Evolutionary conservation across 2,329 filamentous ascomycete species (phyloP).

Genomic region (Paramyrothecium roridum): DNA sequence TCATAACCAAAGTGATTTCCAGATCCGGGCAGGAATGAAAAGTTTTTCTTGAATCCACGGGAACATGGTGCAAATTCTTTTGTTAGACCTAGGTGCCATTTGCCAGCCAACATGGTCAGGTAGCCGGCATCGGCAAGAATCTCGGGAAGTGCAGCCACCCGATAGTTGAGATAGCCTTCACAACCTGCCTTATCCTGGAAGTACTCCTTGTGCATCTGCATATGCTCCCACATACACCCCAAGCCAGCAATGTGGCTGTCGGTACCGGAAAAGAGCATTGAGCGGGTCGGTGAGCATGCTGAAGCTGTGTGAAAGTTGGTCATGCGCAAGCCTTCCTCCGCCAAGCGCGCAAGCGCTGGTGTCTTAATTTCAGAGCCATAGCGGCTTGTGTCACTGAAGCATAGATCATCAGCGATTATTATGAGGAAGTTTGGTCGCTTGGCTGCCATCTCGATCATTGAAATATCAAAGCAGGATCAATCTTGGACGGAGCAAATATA

Average conservation of each 20-base stretch:
- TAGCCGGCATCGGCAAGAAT: slow-evolving; percentile 53
- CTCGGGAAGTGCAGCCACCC: slow-evolving; percentile 51
- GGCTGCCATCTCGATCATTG: too few species aligned
- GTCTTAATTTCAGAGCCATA: slow-evolving; percentile 19
- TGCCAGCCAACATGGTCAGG: slow-evolving; percentile 47
- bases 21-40: slow-evolving; percentile 37
- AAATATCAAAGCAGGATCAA: too few species aligned
- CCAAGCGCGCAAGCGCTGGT: slow-evolving; percentile 13
- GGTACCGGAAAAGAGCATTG: slow-evolving; percentile 55
- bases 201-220: slow-evolving; percentile 4
- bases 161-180: slow-evolving; percentile 55
- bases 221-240: slow-evolving; percentile 3
- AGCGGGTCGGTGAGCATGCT: slow-evolving; percentile 58
- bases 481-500: too few species aligned
- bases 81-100: background rate
- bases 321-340: slow-evolving; percentile 45
- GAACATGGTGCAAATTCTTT: slow-evolving; percentile 39
- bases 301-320: slow-evolving; percentile 61
- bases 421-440: slow-evolving; percentile 17
- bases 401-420: slow-evolving; percentile 19
- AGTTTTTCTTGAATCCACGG: slow-evolving; percentile 41
- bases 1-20: slow-evolving; percentile 55
- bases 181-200: slow-evolving; percentile 9
- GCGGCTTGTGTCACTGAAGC: slow-evolving; percentile 14
- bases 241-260: background rate